A percentile compares a stretch with the other conserved stretches of the same genome.
These are phyloP conservation scores for Aspergillus alliaceus DNA, from an alignment of 2,329 filamentous ascomycete genomes.

Conservation along the genomic window DNA sequence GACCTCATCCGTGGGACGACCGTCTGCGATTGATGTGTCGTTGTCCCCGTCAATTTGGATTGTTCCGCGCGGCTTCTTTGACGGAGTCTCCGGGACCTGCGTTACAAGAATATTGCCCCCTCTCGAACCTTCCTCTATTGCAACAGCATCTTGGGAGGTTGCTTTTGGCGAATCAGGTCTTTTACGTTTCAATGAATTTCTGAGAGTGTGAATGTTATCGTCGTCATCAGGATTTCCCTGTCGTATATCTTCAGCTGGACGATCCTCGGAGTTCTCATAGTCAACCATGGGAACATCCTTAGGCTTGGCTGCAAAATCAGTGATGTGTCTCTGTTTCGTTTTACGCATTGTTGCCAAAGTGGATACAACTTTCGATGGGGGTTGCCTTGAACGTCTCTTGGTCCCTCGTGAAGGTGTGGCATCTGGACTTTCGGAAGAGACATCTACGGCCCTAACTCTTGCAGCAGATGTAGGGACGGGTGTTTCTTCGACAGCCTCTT, in stretches of 20 bases:
- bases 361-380: not conserved
- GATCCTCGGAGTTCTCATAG: not conserved
- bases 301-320: slow-evolving; percentile 7
- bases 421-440: not conserved
- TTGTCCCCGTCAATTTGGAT: not conserved
- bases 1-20: not conserved
- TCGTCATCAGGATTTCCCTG: not conserved
- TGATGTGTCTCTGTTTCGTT: slow-evolving; percentile 21
- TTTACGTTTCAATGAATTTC: slow-evolving; percentile 1
- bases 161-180: not conserved
- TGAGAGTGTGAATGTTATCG: not conserved
- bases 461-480: not conserved
- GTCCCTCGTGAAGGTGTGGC: not conserved
- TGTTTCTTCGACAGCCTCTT: not conserved
- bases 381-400: slow-evolving; percentile 12
- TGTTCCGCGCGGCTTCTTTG: slow-evolving; percentile 15
- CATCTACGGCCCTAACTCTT: not conserved
- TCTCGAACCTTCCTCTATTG: not conserved
- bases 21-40: not conserved
- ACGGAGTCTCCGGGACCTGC: slow-evolving; percentile 2
- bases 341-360: not conserved
- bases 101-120: not conserved
- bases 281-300: not conserved
- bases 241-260: not conserved
- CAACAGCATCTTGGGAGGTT: not conserved